Conservation (phyloP, 805 yeast genomes). For the Candida tibetensis region DNA sequence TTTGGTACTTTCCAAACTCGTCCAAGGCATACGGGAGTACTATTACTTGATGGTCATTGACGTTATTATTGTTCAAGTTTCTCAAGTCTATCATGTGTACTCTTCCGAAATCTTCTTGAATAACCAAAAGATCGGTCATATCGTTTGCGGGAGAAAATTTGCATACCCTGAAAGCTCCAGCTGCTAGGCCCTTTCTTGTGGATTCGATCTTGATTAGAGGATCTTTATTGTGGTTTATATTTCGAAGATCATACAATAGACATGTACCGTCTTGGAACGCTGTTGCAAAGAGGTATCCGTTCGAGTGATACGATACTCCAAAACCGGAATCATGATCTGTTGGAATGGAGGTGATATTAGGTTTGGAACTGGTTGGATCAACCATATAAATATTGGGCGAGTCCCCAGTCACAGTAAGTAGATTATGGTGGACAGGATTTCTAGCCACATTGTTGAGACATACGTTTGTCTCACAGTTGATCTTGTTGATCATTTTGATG, state of each 20-base stretch:
- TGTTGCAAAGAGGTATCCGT: slow-evolving; percentile 70
- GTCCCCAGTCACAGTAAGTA: slow-evolving; percentile 69
- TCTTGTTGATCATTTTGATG: slow-evolving; percentile 39
- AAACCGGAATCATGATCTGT: slow-evolving; percentile 78
- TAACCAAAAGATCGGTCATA: slow-evolving; percentile 69
- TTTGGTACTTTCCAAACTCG: slow-evolving; percentile 31
- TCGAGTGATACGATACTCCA: slow-evolving; percentile 74
- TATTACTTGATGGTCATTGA: slow-evolving; percentile 69
- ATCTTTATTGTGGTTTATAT: slow-evolving; percentile 29
- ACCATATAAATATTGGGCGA: slow-evolving; percentile 59
- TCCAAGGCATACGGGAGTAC: slow-evolving; percentile 55
- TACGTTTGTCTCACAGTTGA: slow-evolving; percentile 51
- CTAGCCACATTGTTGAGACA: slow-evolving; percentile 74
- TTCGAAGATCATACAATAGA: slow-evolving; percentile 72
- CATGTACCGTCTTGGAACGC: slow-evolving; percentile 87
- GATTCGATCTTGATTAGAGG: slow-evolving; percentile 59
- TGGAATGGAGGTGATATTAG: slow-evolving; percentile 40
- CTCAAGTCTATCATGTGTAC: slow-evolving; percentile 83
- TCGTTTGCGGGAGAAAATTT: slow-evolving; percentile 49
- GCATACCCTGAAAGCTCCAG: slow-evolving; percentile 67
- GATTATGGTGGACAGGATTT: slow-evolving; percentile 43
- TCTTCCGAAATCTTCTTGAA: slow-evolving; percentile 83
- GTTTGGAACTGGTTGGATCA: slow-evolving; percentile 37
- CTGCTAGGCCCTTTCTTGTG: slow-evolving; percentile 52
- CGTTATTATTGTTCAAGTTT: slow-evolving; percentile 38